phyloP scores from a whole-genome alignment of 208 protist genomes.

The Endotrypanum monterogeii region DNA sequence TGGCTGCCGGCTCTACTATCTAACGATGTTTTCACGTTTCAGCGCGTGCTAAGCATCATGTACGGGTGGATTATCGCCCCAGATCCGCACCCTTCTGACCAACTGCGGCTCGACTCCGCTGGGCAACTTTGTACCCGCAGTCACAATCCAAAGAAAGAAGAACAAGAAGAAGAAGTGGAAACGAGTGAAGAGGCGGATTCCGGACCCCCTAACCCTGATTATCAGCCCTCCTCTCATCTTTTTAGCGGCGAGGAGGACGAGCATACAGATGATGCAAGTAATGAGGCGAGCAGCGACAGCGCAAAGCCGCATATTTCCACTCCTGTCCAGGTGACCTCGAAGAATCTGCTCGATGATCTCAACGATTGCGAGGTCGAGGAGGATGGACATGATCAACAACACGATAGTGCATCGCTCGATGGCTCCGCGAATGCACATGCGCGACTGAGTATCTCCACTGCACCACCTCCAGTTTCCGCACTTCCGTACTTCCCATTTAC shows the following conservation, averaged over 20 bases:
- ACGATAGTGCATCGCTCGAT: neutral
- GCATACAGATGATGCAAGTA: neutral
- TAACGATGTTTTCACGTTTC: slow-evolving; percentile 62
- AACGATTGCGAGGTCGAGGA: slow-evolving; percentile 15
- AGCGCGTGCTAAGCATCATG: slow-evolving; percentile 60
- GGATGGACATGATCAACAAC: neutral
- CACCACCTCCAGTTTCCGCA: slow-evolving; percentile 23
- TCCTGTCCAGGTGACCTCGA: slow-evolving; percentile 15
- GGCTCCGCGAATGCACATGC: neutral
- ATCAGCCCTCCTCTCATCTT: slow-evolving; percentile 16
- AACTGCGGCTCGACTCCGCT: slow-evolving; percentile 16
- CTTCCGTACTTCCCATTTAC: slow-evolving; percentile 32
- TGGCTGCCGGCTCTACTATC: slow-evolving; percentile 71
- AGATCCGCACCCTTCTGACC: slow-evolving; percentile 28
- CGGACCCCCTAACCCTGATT: slow-evolving; percentile 22
- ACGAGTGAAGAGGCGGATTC: slow-evolving; percentile 29
- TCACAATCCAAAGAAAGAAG: slow-evolving; percentile 5
- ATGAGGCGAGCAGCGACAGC: slow-evolving; percentile 9
- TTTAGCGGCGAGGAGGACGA: slow-evolving; percentile 15
- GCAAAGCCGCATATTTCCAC: slow-evolving; percentile 9
- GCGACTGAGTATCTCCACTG: slow-evolving; percentile 12
- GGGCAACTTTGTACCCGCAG: slow-evolving; percentile 14
- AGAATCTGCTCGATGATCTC: slow-evolving; percentile 27
- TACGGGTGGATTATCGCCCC: slow-evolving; percentile 70
- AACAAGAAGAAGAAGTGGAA: slow-evolving; percentile 24